Evolutionary conservation across 495 filamentous ascomycete species (phyloP).

Genomic region (Trichoderma virens): DNA sequence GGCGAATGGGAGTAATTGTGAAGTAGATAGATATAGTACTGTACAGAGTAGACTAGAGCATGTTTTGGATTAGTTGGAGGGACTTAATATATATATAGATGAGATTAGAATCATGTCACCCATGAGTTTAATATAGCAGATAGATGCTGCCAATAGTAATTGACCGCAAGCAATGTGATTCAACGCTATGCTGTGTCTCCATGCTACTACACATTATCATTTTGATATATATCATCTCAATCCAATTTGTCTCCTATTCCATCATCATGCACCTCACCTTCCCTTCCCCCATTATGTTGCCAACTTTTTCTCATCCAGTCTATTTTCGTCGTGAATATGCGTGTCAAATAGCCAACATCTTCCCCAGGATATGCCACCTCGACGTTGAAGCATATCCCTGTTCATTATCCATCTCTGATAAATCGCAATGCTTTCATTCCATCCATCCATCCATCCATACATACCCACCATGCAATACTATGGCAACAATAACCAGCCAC

Average conservation of each 20-base stretch:
- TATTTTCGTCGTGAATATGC: too few relatives aligned
- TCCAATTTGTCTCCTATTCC: neutral
- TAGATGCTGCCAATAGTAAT: neutral
- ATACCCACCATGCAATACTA: too few relatives aligned
- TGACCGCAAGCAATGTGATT: neutral
- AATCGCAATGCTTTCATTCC: too few relatives aligned
- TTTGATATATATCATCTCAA: neutral
- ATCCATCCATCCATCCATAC: too few relatives aligned
- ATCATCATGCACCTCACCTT: too few relatives aligned
- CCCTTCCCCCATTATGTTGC: too few relatives aligned
- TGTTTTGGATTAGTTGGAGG: neutral
- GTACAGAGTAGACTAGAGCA: neutral
- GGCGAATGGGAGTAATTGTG: slow-evolving; percentile 58
- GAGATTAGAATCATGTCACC: neutral
- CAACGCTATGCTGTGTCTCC: neutral
- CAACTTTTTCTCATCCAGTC: too few relatives aligned
- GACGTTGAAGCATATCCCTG: too few relatives aligned
- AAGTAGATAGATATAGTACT: neutral
- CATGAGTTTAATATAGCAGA: neutral
- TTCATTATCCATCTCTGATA: too few relatives aligned
- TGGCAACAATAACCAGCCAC: too few relatives aligned
- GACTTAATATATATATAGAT: neutral
- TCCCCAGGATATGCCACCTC: too few relatives aligned
- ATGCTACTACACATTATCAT: neutral
- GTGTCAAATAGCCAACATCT: too few relatives aligned